Evolutionary conservation across 257 asterid species (phyloP).

Genomic region (Solanum paucissectum): DNA sequence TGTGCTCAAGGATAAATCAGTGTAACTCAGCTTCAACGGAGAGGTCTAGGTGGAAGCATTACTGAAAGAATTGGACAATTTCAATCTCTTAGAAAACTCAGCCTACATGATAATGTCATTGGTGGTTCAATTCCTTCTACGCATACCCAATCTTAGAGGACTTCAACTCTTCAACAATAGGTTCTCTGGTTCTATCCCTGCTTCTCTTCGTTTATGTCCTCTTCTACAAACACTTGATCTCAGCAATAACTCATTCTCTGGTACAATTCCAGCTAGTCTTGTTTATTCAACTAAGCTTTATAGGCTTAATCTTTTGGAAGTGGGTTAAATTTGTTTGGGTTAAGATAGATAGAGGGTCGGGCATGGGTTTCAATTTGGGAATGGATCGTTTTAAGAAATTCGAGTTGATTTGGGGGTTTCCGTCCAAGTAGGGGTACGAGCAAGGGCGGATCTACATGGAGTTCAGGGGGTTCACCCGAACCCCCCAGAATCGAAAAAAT

Average conservation of each 20-base stretch:
- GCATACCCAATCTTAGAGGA: neutral
- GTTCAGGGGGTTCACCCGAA: neutral
- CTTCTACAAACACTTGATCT: neutral
- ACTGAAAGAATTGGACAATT: neutral
- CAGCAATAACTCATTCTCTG: neutral
- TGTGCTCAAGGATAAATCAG: neutral
- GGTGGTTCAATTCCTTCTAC: neutral
- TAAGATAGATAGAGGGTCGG: neutral
- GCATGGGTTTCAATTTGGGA: neutral
- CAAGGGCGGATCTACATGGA: neutral
- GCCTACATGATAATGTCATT: neutral
- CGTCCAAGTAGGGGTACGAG: neutral
- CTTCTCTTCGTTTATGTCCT: neutral
- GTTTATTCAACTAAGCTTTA: neutral
- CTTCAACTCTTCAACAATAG: neutral
- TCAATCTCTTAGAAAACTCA: neutral
- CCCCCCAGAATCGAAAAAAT: neutral
- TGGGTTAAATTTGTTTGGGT: neutral
- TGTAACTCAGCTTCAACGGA: neutral
- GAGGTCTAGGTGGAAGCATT: neutral
- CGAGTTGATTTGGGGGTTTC: neutral
- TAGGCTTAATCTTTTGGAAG: neutral
- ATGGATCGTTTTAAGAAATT: neutral
- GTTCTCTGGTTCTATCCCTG: neutral
- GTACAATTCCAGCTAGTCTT: neutral